Base-by-base conservation (phyloP, 352 stramenopile genomes). In the Phytophthora brassicae region DNA sequence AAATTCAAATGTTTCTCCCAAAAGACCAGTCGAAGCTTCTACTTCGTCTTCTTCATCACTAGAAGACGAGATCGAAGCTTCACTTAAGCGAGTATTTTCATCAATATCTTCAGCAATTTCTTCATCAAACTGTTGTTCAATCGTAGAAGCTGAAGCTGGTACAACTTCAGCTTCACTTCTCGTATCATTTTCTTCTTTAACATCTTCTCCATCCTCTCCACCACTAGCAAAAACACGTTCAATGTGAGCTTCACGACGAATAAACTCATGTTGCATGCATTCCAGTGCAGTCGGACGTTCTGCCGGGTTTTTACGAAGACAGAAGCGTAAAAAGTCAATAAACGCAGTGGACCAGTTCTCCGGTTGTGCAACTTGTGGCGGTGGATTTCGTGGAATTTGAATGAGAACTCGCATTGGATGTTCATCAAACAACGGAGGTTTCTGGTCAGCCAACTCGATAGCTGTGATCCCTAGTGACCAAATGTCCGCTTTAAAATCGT, bases 401-500 rank as follows among this genome's bases (percentile, higher is more conserved):
- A 89, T 84, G 28, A 87, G 60, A 44, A 88, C 84, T 42, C 89
- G 81, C 65, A 98, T 92, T 14, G 91, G 88, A 26, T 94, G 90
- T 68, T 97, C 90, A 55, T 97, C 79, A 48, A 97, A 90, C 11
- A 96, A 70, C 23, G 92, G 93, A 6, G 93, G 93, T 55, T 92
- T 86, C 52, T 94, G 88, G 56, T 98, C 90, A 0, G 93, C 90
- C 49, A 97, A 79, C 64, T 97, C 92, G 46, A 98, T 91, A 9
- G 85, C 81, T 6, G 90, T 97, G 64, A 98, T 94, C 8, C 86
- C 88, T n/a, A 96, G 70, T 28, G 77, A 90, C 88, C 88, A 96
- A 64, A 95, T 90, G 66, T 96, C 86, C n/a, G 90, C 88, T 67
- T 96, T 96, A 61, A 83, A 84, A 61, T 97, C 90, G 76, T 97